A percentile compares a stretch with the other conserved stretches of the same genome.
These are phyloP conservation scores for Schwanniomyces vanrijiae DNA, from an alignment of 805 yeast species.

Conservation along the genomic window DNA sequence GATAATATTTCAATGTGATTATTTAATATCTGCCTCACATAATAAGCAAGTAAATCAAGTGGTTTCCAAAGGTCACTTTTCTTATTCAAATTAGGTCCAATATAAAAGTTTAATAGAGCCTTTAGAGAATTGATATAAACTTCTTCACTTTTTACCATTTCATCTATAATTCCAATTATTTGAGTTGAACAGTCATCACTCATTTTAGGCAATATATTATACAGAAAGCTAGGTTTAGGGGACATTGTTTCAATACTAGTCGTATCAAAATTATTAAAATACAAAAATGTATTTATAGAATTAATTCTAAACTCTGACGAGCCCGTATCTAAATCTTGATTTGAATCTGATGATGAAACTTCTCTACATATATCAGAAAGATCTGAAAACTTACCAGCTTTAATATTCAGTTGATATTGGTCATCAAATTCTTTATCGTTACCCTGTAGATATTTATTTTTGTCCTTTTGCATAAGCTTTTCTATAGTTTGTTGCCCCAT, in stretches of 20 bases:
- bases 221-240: slow-evolving; percentile 19
- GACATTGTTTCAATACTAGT: slow-evolving; percentile 11
- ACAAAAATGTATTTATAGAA: neutral
- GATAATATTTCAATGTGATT: slow-evolving; percentile 21
- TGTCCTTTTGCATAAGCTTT: neutral
- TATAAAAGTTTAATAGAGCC: slow-evolving; percentile 42
- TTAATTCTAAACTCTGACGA: neutral
- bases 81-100: slow-evolving; percentile 34
- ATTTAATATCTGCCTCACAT: slow-evolving; percentile 16
- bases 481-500: neutral
- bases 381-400: neutral
- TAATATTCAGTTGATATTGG: neutral
- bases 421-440: neutral
- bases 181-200: neutral
- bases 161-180: slow-evolving; percentile 36
- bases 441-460: too few species aligned
- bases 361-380: neutral
- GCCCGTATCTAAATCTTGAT: neutral
- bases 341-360: neutral
- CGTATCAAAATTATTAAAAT: slow-evolving; percentile 1
- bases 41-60: slow-evolving; percentile 5
- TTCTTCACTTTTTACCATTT: slow-evolving; percentile 49
- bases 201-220: slow-evolving; percentile 14
- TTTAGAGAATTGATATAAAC: slow-evolving; percentile 46
- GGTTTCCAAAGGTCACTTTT: slow-evolving; percentile 22